Base-by-base conservation (phyloP, 2,329 filamentous ascomycete species). In the Microdochium bolleyi region DNA sequence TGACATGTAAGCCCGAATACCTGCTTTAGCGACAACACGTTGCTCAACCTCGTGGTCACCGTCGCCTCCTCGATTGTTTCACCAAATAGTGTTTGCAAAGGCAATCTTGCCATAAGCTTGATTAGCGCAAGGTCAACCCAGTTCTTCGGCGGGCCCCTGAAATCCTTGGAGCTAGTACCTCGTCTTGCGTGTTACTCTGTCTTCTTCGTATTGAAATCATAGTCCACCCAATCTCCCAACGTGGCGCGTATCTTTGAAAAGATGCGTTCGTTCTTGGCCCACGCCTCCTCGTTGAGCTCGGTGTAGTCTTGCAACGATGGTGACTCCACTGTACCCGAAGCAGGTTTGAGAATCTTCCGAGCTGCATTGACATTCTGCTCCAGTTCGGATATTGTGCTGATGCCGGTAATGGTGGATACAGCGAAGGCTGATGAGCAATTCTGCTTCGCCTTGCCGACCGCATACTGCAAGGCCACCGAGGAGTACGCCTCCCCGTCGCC, bases 381-480 rank as follows among this genome's bases (percentile, higher is more conserved):
- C 13, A 72, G 54, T 49, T 73, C 70, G 5, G 63, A 56, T 24
- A 67, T 58, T 24, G 63, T 67, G 34, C 65, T 65, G 3, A 66
- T 63, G 1, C 68, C 69, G 41, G 64, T 64, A 41, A 71, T 67
- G 14, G 61, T 67, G 24, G 57, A 54, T 3, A 62, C 61, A 0
- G 56, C 54, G 24, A 62, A 52, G n/a, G 44, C 30, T 51, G 10
- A 14, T 32, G 9, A 27, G 41, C 50, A 53, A 10, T 55, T 24
- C 50, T 61, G 58, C 11, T 37, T 49, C 11, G 60, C 63, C 24
- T 60, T 57, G n/a, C 56, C 58, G 19, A 71, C 55, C 9, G 62
- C 62, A 58, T 66, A 70, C 7, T 65, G 58, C 22, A 71, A 54
- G 1, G 67, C 67, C 22, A 71, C 51, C 2, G 59, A 56, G 21